Percentiles rank a stretch among this genome's conserved stretches.
These are phyloP conservation scores for Aspergillus clavatus DNA, from an alignment of 2,329 filamentous ascomycete genomes.

Conservation along the genomic window DNA sequence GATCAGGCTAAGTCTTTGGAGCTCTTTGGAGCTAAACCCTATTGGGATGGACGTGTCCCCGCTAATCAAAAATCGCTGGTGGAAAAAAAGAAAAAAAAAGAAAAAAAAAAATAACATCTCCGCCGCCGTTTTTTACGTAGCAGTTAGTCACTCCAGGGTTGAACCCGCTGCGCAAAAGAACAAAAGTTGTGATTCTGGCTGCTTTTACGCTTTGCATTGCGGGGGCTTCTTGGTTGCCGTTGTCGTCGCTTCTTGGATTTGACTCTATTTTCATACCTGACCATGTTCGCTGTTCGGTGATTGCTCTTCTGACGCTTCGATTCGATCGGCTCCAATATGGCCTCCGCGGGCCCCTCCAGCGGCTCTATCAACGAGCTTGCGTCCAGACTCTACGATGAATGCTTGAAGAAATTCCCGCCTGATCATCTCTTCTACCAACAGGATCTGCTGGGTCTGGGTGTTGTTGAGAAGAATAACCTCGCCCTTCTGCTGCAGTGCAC, in stretches of 20 bases:
- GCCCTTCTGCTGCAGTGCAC: constrained; percentile 41
- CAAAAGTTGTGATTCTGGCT: neutral
- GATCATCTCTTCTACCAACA: constrained; percentile 46
- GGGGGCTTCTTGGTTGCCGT: neutral
- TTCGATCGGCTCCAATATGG: constrained; percentile 26
- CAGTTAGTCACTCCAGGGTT: constrained; percentile 12
- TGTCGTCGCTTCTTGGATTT: neutral
- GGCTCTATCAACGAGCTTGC: constrained; percentile 36
- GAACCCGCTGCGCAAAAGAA: too few relatives aligned
- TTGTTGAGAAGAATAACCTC: constrained; percentile 43
- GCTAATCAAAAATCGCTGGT: constrained; percentile 26
- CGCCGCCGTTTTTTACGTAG: constrained; percentile 9
- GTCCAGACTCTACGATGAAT: constrained; percentile 43
- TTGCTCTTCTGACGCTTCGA: constrained; percentile 18
- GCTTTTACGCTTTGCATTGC: neutral
- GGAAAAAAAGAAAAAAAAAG: constrained; percentile 26
- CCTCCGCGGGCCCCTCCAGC: constrained; percentile 31
- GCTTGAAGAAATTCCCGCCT: constrained; percentile 34
- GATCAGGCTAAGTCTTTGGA: constrained; percentile 9
- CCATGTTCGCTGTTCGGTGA: constrained; percentile 34
- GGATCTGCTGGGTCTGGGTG: constrained; percentile 39
- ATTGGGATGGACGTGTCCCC: constrained; percentile 12
- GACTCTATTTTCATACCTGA: constrained; percentile 20
- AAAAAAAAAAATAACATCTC: constrained; percentile 22
- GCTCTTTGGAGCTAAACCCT: constrained; percentile 16